Evolutionary conservation across 371 early-diverging fungal species (phyloP).

Genomic region (Mucor piriformis): DNA sequence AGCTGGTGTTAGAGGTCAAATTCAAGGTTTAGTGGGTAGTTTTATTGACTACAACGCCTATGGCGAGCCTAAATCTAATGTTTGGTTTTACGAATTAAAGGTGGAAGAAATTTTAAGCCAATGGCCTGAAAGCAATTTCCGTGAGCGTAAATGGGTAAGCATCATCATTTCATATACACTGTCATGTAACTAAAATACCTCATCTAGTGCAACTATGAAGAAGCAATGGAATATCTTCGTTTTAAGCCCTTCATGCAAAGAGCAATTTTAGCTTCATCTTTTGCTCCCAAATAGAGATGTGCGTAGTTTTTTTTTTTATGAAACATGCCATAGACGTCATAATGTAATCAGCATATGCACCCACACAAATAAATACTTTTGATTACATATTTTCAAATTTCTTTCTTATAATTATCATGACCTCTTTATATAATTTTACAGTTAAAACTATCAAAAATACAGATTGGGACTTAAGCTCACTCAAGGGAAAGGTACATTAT

Average conservation of each 20-base stretch:
- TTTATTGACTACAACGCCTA: slow-evolving; percentile 48
- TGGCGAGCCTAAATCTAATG: slow-evolving; percentile 51
- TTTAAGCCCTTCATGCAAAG: slow-evolving; percentile 60
- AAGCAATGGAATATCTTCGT: slow-evolving; percentile 47
- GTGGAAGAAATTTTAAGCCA: slow-evolving; percentile 48
- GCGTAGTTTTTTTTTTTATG: no score
- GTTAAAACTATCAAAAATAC: slow-evolving; percentile 45
- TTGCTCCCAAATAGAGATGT: slow-evolving; percentile 22
- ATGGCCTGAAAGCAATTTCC: slow-evolving; percentile 62
- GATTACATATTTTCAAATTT: not conserved
- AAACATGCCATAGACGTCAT: not conserved
- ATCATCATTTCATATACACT: not conserved
- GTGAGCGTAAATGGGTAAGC: slow-evolving; percentile 62
- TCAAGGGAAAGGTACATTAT: slow-evolving; percentile 43
- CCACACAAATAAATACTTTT: not conserved
- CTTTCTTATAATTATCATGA: not conserved
- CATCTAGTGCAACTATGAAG: slow-evolving; percentile 57
- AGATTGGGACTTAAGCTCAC: slow-evolving; percentile 43
- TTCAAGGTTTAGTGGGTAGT: slow-evolving; percentile 51
- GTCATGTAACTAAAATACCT: not conserved
- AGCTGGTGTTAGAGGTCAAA: slow-evolving; percentile 47
- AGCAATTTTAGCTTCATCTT: slow-evolving; percentile 50
- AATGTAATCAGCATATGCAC: not conserved
- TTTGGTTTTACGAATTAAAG: slow-evolving; percentile 62
- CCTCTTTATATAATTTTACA: slow-evolving; percentile 39